Conservation (phyloP, 768 basidiomycete species). For the Phlegmacium glaucopus region DNA sequence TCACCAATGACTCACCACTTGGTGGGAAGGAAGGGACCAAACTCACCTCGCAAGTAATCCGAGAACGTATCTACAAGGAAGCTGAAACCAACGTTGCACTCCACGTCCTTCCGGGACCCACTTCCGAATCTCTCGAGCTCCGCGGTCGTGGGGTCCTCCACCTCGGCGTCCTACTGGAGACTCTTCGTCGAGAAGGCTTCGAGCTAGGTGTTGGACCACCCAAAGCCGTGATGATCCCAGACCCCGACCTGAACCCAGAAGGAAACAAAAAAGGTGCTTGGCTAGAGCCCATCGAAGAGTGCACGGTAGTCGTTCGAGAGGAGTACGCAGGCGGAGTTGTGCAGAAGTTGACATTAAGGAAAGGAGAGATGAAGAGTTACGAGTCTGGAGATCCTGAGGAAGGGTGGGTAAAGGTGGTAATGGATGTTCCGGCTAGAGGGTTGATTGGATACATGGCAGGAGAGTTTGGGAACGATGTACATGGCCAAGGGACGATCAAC, state of each 20-base stretch:
- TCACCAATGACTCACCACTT: conserved; percentile 46
- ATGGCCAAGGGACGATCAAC: conserved; percentile 50
- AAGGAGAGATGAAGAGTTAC: conserved; percentile 45
- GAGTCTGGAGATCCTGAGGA: conserved; percentile 41
- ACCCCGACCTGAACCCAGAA: conserved; percentile 29
- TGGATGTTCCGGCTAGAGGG: conserved; percentile 46
- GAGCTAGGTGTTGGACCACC: conserved; percentile 45
- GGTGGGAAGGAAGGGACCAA: conserved; percentile 45
- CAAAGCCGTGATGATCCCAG: conserved; percentile 46
- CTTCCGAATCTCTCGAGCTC: conserved; percentile 46
- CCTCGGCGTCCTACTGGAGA: conserved; percentile 49
- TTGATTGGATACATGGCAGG: conserved; percentile 52
- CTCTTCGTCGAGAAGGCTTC: conserved; percentile 45
- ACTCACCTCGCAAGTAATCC: conserved; percentile 46
- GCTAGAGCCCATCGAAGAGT: conserved; percentile 47
- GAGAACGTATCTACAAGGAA: conserved; percentile 46
- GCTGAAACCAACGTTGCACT: conserved; percentile 50
- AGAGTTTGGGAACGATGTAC: conserved; percentile 49
- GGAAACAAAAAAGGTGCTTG: conserved; percentile 23
- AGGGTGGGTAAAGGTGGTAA: conserved; percentile 43
- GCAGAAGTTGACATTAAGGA: conserved; percentile 49
- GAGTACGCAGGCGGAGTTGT: conserved; percentile 46
- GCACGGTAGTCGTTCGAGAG: conserved; percentile 42
- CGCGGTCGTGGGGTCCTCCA: conserved; percentile 48
- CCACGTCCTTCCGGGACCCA: conserved; percentile 46